phyloP scores from a whole-genome alignment of 2,329 filamentous ascomycete species.

The Tolypocladium guangdongense region DNA sequence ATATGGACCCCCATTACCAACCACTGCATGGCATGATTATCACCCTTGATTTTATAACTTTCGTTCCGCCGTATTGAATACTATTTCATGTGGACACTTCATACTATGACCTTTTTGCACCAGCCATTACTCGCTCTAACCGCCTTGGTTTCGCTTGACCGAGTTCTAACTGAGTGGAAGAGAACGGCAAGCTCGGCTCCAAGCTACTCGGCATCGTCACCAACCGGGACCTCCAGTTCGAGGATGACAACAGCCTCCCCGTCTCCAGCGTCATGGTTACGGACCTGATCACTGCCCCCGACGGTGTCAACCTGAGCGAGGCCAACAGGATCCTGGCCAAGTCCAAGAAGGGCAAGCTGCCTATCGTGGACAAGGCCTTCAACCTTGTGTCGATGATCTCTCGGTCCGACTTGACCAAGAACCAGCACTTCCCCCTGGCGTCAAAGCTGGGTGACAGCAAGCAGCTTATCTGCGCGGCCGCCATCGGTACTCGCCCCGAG shows the following conservation, averaged over 20 bases:
- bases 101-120: conserved; percentile 19
- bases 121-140: conserved; percentile 7
- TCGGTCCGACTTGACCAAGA: conserved; percentile 95
- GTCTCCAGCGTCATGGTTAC: conserved; percentile 92
- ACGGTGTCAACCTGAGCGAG: conserved; percentile 73
- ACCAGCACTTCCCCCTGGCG: conserved; percentile 89
- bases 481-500: conserved; percentile 88
- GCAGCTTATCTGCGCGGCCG: conserved; percentile 90
- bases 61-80: conserved; percentile 98
- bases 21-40: conserved; percentile 58
- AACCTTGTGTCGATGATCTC: conserved; percentile 90
- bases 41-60: conserved; percentile 83
- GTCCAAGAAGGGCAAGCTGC: conserved; percentile 98
- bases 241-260: conserved; percentile 58
- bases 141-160: conserved; percentile 4
- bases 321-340: conserved; percentile 88
- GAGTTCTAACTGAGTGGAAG: conserved; percentile 34
- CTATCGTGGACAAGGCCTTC: conserved; percentile 72
- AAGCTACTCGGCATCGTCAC: conserved; percentile 97
- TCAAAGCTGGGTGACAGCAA: conserved; percentile 96
- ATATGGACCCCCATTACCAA: conserved; percentile 2
- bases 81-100: conserved; percentile 65
- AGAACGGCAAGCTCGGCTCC: conserved; percentile 83
- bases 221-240: conserved; percentile 96
- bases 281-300: conserved; percentile 77